Percentiles rank a stretch among this genome's conserved stretches.
Conservation (phyloP, 352 stramenopile species). For the Phytophthora agathidicida region DNA sequence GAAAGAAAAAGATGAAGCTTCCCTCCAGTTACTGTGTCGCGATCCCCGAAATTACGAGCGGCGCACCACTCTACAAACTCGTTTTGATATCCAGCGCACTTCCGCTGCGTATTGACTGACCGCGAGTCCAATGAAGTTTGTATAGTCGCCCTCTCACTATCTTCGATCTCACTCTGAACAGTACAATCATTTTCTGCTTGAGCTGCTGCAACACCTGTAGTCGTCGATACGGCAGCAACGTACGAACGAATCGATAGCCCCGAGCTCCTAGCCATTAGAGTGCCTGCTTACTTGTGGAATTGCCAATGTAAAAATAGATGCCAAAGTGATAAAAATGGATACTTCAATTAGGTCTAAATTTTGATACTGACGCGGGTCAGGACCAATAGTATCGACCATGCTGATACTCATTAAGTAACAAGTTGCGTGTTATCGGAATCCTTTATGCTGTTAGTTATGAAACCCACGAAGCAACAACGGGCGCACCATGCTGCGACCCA, state of each 20-base stretch:
- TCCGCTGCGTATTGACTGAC: conserved; percentile 10
- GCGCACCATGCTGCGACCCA: no score
- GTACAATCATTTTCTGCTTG: neutral
- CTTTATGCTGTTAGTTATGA: no score
- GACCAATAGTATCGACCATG: neutral
- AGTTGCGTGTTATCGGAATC: conserved; percentile 1
- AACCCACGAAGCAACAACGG: no score
- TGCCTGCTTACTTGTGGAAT: neutral
- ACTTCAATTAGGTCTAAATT: conserved; percentile 14
- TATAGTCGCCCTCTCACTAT: conserved; percentile 15
- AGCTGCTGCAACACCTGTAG: no score
- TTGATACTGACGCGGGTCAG: conserved; percentile 13
- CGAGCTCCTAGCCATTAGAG: neutral
- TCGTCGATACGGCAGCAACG: neutral
- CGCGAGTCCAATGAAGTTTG: conserved; percentile 7
- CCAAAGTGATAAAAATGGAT: conserved; percentile 3
- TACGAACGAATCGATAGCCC: conserved; percentile 10
- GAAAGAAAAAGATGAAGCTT: conserved; percentile 18
- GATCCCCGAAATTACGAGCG: neutral
- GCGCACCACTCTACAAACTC: conserved; percentile 18
- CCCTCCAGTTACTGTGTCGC: conserved; percentile 2
- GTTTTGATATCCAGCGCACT: conserved; percentile 12
- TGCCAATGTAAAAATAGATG: no score
- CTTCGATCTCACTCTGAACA: conserved; percentile 9
- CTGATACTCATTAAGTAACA: conserved; percentile 19